Percentiles rank a stretch among this genome's conserved stretches.
phyloP scores from a whole-genome alignment of 768 basidiomycete species.

The Rubroboletus satanas region DNA sequence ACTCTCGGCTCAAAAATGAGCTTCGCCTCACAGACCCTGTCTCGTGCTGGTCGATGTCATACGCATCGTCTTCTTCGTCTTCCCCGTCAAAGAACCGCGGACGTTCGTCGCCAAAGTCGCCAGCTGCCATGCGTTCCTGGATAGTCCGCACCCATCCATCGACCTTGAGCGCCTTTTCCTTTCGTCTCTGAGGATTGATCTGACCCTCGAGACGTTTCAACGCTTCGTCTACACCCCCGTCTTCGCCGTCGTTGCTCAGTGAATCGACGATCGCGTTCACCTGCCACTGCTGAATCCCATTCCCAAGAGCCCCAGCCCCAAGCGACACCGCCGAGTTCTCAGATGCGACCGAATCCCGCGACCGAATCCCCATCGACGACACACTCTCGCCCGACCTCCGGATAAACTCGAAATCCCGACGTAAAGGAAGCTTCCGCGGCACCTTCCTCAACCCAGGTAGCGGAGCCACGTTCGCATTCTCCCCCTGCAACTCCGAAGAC shows the following conservation, averaged over 20 bases:
- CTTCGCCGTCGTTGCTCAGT: conserved; percentile 68
- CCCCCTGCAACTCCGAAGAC: conserved; percentile 52
- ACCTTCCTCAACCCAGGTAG: conserved; percentile 55
- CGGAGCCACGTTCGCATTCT: conserved; percentile 30
- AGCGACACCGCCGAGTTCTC: conserved; percentile 35
- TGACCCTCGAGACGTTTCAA: conserved; percentile 79
- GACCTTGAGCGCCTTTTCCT: conserved; percentile 71
- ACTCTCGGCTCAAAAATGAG: conserved; percentile 2
- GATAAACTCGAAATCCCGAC: conserved; percentile 80
- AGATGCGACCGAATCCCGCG: conserved; percentile 56
- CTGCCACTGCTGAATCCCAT: conserved; percentile 74
- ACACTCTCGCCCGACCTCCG: conserved; percentile 64
- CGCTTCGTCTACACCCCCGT: conserved; percentile 80
- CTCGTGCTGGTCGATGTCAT: conserved; percentile 31
- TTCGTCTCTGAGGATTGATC: conserved; percentile 68
- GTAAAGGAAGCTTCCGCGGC: conserved; percentile 60
- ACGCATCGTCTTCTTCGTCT: conserved; percentile 34
- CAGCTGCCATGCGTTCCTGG: conserved; percentile 58
- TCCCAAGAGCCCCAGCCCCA: conserved; percentile 37
- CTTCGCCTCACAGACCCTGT: conserved; percentile 23
- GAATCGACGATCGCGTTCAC: conserved; percentile 73
- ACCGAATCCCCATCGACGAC: conserved; percentile 74
- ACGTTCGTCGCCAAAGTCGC: conserved; percentile 60
- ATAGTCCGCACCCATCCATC: conserved; percentile 79
- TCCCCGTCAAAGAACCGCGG: conserved; percentile 53